These are phyloP conservation scores for Echeveria elegans DNA, from an alignment of 164 flowering plant genomes.

Conservation along the genomic window DNA sequence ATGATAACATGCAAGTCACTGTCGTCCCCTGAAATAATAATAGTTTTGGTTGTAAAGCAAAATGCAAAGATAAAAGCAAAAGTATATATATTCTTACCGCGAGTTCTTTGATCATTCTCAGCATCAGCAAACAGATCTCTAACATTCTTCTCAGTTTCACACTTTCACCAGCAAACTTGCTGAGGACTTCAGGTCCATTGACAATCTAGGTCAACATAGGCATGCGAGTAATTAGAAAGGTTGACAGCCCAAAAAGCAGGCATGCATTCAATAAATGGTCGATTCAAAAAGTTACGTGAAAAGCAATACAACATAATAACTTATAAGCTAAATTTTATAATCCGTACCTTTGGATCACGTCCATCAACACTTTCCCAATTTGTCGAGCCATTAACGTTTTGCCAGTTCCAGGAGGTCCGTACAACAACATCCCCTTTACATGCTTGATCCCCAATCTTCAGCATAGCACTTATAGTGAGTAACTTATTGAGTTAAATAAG, in stretches of 20 bases:
- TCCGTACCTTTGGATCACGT: constrained; percentile 82
- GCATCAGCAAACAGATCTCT: constrained; percentile 75
- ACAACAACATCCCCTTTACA: constrained; percentile 96
- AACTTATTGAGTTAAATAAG: neutral
- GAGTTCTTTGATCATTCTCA: constrained; percentile 52
- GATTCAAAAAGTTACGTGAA: neutral
- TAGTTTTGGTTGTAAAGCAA: constrained; percentile 4
- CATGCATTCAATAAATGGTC: neutral
- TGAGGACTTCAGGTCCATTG: constrained; percentile 69
- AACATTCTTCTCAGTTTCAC: constrained; percentile 68
- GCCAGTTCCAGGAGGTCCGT: constrained; percentile 99
- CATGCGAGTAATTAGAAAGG: too few relatives aligned
- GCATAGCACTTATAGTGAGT: constrained; percentile 5
- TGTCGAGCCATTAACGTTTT: constrained; percentile 98
- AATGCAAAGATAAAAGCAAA: neutral
- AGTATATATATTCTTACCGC: constrained; percentile 21
- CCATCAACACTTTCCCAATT: constrained; percentile 93
- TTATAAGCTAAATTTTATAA: neutral
- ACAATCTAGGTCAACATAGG: constrained; percentile 33
- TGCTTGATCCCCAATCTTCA: constrained; percentile 92
- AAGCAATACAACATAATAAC: neutral
- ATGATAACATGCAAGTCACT: constrained; percentile 74
- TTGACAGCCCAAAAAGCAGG: neutral
- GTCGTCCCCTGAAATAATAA: constrained; percentile 43
- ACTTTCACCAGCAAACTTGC: constrained; percentile 73